Base-by-base conservation (phyloP, 352 stramenopile genomes). In the Globisporangium okanoganense region DNA sequence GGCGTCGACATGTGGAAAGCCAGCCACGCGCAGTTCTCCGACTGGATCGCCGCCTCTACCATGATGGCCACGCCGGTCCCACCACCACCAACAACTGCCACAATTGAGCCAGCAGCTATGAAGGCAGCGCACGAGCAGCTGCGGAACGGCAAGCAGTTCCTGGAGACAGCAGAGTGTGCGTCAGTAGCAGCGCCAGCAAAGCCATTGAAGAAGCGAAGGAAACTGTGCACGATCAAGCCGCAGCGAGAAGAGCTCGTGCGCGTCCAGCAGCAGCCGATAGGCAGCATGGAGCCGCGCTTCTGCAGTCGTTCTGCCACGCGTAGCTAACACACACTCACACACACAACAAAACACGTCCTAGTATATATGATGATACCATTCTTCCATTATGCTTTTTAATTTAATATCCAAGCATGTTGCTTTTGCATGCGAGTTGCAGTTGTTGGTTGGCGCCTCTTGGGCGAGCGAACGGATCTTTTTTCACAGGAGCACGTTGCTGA, bases 241-340 rank as follows among this genome's bases (percentile, higher is more conserved):
- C 58, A 64, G 38, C 49, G 40, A 36, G 48, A 58, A 52, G 58
- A 64, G 25, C 20, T 64, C 27, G 48, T 53, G 36, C 27, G n/a
- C 35, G 48, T 38, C 7, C 3, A 20, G 43, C 43, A 49, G 20
- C 43, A 22, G 18, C 40, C 50, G 61, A 53, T 51, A 51, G 59
- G 29, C 40, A 54, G 43, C 62, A 59, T 58, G 22, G 63, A 79
- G 40, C 79, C 79, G 82, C 82, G 9, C 65, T 92, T 27, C 65
- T 90, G 51, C 79, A 92, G 51, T 88, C 76, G 5, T 79, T 92
- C 41, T 83, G 78, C 25, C 65, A 75, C 36, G 58, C 58, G 9
- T 75, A 54, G 69, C 29, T 33, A 3, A 16, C 12, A 44, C 50
- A 41, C 18, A 56, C n/a, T n/a, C n/a, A 14, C 16, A 56, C 14